Base-by-base conservation (phyloP, 169 alveolate species). In the Plasmodium vivax region DNA sequence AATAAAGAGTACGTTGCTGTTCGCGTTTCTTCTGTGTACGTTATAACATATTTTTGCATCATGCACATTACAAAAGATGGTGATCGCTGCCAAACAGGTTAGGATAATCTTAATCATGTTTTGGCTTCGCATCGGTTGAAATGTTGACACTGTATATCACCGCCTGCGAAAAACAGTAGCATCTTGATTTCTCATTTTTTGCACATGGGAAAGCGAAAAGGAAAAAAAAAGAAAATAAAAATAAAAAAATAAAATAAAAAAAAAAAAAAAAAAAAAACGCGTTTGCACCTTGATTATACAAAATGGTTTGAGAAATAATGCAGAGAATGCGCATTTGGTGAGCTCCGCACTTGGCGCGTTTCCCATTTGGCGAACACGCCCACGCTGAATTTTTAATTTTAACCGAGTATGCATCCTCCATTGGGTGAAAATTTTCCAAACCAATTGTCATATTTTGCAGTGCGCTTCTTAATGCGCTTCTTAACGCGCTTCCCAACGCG, bases 31-130 rank as follows among this genome's bases (percentile, higher is more conserved):
- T 30, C 43, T 16, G 45, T 32, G 41, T 73, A 38, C 32, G 7
- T 45, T 56, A 58, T 85, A 30, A 73, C 58, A 73, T 41, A 73
- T 85, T 83, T 85, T 85, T 73, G 54, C 79, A 47, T 85, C 80
- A 85, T 85, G 77, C 16, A 85, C 93, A 74, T 4, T n/a, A 34
- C 79, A 73, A 30, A 73, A 34, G 80, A 85, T 43, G 38, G 45
- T 47, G 77, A 43, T 32, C 45, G 34, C n/a, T 34, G 80, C 54
- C 58, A 71, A 85, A 19, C 16, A 34, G 38, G 80, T 14, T 73
- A 85, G 58, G 51, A 51, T 73, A 23, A 51, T 74, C 34, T 85
- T 43, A 85, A 73, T 73, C 85, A 85, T 73, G 30, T 74, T 85
- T 68, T 84, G 54, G 74, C 34, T 68, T 84, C 83, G 27, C 43